Conservation (phyloP, 805 yeast genomes). For the Ogataea siamensis region DNA sequence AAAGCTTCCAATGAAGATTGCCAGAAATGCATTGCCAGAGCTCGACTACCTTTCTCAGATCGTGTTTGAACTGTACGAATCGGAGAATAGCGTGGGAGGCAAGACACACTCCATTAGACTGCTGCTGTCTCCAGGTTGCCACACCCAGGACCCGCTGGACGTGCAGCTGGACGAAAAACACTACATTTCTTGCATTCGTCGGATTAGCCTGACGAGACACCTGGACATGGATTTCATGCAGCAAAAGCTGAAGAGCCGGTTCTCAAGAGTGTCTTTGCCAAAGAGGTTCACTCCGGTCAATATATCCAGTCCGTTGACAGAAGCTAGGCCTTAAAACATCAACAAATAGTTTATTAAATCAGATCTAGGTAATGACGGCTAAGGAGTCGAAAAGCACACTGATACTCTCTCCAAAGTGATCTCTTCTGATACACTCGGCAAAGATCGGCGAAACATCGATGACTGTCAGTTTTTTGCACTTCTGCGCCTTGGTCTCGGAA, state of each 20-base stretch:
- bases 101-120: conserved; percentile 88
- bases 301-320: conserved; percentile 54
- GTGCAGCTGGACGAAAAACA: conserved; percentile 95
- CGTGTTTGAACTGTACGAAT: conserved; percentile 88
- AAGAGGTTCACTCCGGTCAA: conserved; percentile 88
- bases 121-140: conserved; percentile 96
- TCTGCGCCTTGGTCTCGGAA: conserved; percentile 53
- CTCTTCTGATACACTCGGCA: conserved; percentile 98
- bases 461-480: conserved; percentile 69
- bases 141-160: conserved; percentile 95
- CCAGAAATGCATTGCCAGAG: conserved; percentile 94
- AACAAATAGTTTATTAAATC: conserved; percentile 1
- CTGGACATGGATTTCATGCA: conserved; percentile 87
- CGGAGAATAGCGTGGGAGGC: conserved; percentile 61
- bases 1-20: conserved; percentile 91
- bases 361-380: conserved; percentile 43
- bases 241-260: conserved; percentile 76
- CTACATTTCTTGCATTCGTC: conserved; percentile 93
- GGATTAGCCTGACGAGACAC: conserved; percentile 86
- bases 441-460: conserved; percentile 94
- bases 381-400: conserved; percentile 89
- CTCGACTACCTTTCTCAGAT: conserved; percentile 93
- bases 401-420: conserved; percentile 96
- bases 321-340: conserved; percentile 12
- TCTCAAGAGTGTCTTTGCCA: conserved; percentile 85